Conservation (phyloP, 2,329 filamentous ascomycete species). For the Thelonectria rubi region DNA sequence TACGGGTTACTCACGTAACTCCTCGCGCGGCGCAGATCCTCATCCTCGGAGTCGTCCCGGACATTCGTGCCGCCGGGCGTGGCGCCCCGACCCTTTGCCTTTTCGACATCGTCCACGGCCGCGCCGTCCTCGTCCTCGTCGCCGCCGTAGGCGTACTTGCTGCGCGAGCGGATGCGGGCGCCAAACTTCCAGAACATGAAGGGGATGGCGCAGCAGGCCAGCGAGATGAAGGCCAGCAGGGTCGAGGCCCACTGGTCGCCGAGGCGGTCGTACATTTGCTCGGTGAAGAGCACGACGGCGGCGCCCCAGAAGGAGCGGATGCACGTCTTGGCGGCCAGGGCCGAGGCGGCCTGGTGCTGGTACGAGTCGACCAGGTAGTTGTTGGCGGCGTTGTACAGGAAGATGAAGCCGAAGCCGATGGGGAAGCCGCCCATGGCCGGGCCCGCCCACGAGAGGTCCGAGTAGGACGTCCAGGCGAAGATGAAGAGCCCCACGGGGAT, state of each 20-base stretch:
- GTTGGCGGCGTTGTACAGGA: constrained; percentile 82
- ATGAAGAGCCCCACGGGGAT: constrained; percentile 68
- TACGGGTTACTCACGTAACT: constrained; percentile 59
- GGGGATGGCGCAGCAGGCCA: constrained; percentile 84
- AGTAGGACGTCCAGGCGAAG: constrained; percentile 72
- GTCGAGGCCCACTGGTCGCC: constrained; percentile 80
- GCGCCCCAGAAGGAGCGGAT: constrained; percentile 85
- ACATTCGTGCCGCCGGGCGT: constrained; percentile 37
- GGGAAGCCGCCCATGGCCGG: constrained; percentile 76
- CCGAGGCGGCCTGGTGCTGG: constrained; percentile 79
- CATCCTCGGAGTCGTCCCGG: constrained; percentile 47
- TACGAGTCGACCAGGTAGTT: constrained; percentile 75
- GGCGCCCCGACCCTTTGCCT: constrained; percentile 41
- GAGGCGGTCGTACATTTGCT: constrained; percentile 79
- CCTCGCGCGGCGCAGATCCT: constrained; percentile 54
- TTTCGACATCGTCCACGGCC: constrained; percentile 50
- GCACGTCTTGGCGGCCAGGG: constrained; percentile 83
- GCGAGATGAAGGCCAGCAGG: constrained; percentile 75
- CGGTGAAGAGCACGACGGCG: constrained; percentile 78
- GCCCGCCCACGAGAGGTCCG: constrained; percentile 72
- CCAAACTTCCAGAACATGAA: constrained; percentile 85
- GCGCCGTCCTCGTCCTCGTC: constrained; percentile 52
- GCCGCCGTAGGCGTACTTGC: constrained; percentile 77
- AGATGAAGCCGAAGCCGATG: constrained; percentile 84
- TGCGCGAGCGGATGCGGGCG: constrained; percentile 72